Evolutionary conservation across 768 basidiomycete genomes (phyloP), one percentile per base, ranked within the genome.

Genomic region (Coprinellus micaceus): DNA sequence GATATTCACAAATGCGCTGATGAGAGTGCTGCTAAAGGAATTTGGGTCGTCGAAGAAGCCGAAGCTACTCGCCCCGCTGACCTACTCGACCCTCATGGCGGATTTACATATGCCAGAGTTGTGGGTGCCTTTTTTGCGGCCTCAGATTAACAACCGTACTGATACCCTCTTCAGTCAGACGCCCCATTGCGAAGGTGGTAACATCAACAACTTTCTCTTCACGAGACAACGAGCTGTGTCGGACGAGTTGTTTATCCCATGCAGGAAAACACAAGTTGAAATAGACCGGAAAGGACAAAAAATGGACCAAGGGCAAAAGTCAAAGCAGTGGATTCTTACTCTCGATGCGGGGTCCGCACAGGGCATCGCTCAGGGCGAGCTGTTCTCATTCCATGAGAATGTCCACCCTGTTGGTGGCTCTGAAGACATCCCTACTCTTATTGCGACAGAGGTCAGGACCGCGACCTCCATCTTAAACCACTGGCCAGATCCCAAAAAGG

Each of bases 151-250:
- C 13, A 13, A 6, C 6, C 13, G 33, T 13, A 33, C 33, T 33
- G 6, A 33, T 6, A 6, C 33, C 13, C 13, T 33, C 11, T n/a
- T 37, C 25, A 71, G 72, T 60, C 72, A 75, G 58, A 70, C 69
- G 4, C 70, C 74, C 0, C 71, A 72, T 52, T 73, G 68, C 36
- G 69, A 71, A 57, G 74, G 74, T 3, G 61, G 64, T 24, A 61
- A 70, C 9, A 60, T 71, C 21, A 58, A 68, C 24, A 58, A 71
- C 37, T 63, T 66, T 13, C 54, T 75, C 1, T 75, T 75, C 61
- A 70, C 71, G 44, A 64, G 63, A 25, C 60, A 58, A 54, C 66
- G 57, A 7, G 25, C 40, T 17, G 68, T 68, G 17, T 71, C 67
- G 10, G 70, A 73, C 50, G 55, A 60, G 0, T 62, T 63, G 13